Evolutionary conservation across 148 eudicot species (phyloP), one percentile per base, ranked within the genome.

Genomic region (Persicaria tinctoria): DNA sequence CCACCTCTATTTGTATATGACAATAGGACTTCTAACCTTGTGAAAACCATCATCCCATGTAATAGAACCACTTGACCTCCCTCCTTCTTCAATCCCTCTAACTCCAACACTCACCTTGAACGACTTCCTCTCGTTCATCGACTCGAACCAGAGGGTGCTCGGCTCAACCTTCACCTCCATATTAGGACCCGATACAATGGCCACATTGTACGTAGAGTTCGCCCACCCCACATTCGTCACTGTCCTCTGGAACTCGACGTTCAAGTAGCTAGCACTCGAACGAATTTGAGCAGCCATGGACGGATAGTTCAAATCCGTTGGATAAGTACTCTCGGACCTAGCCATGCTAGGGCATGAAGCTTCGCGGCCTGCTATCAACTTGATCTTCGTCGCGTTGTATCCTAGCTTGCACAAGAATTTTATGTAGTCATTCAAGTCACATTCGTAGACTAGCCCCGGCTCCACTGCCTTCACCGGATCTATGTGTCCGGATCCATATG

Each of bases 241-340:
- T 20, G 9, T 18, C 32, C 75, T 71, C 6, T 12, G 56, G 18
- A 77, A 72, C 17, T 10, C 6, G 6, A 57, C 56, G 3, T 38
- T 48, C 32, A 71, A 70, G 41, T 3, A 7, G 59, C n/a, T 18
- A 6, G 41, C 41, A 32, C 3, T 3, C 2, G 79, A 70, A 12
- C 27, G 16, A 10, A 71, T 46, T 18, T 16, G 47, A 2, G 68
- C 44, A 49, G 70, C 50, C 74, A 71, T 46, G 18, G 75, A 57
- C 8, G 79, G 74, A 10, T 77, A 57, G 73, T 48, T 77, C 47
- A 77, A 27, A 72, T 77, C 75, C 49, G 7, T 72, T 2, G 75
- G 41, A 32, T 32, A 32, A 32, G 3, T 32, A 32, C 41, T 32
- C 41, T 32, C 41, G 41, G 41, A 32, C 41, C 41, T 32, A 32